Evolutionary conservation across 192 early-diverging fungal genomes (phyloP).

Genomic region (Rhizoclosmatium globosum): DNA sequence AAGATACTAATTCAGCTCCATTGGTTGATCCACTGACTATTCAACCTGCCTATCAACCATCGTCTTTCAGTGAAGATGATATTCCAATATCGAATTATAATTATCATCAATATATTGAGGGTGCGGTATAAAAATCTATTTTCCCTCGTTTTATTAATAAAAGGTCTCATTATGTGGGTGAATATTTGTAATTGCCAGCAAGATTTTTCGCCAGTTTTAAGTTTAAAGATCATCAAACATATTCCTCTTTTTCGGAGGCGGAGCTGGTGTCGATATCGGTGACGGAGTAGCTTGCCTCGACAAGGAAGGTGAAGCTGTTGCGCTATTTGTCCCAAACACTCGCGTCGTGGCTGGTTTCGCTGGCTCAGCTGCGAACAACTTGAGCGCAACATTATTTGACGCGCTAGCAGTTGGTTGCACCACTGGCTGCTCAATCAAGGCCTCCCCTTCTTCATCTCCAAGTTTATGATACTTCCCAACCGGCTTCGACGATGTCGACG

Average conservation of each 20-base stretch:
- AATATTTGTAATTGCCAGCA: too few species aligned
- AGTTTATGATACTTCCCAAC: conserved; percentile 29
- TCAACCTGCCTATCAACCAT: too few species aligned
- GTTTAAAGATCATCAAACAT: conserved; percentile 35
- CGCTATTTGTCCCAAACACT: background rate
- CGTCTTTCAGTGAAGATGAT: too few species aligned
- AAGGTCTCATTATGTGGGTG: too few species aligned
- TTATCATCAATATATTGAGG: too few species aligned
- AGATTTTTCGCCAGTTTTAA: too few species aligned
- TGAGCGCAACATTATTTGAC: background rate
- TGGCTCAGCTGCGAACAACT: background rate
- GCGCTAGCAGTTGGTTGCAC: background rate
- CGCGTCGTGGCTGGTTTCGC: background rate
- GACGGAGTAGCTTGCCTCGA: background rate
- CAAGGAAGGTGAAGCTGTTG: background rate
- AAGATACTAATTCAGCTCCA: too few species aligned
- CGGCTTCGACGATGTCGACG: background rate
- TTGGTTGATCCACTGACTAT: too few species aligned
- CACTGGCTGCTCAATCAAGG: conserved; percentile 6
- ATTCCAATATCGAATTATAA: too few species aligned
- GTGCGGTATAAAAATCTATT: too few species aligned
- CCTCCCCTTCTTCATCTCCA: background rate
- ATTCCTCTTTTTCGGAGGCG: conserved; percentile 15
- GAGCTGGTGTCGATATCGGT: background rate
- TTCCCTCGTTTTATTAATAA: too few species aligned